Percentiles rank a stretch among this genome's conserved stretches.
Evolutionary conservation across 495 filamentous ascomycete genomes (phyloP).

Genomic region (Friedmanniomyces simplex): DNA sequence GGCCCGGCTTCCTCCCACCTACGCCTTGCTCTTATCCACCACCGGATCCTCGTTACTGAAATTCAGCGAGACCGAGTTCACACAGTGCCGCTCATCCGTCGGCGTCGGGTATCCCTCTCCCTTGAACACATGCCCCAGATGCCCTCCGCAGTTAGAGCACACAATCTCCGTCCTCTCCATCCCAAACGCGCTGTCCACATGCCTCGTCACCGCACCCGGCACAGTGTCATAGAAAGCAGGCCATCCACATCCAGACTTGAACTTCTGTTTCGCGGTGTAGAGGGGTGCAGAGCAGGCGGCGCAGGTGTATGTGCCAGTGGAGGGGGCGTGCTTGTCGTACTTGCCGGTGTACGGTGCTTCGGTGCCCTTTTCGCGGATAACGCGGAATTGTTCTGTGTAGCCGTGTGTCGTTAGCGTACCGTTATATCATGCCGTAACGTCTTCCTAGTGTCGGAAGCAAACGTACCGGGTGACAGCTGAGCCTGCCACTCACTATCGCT

Average conservation of each 20-base stretch:
- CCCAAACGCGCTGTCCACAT: constrained; percentile 64
- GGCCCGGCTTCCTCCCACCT: background rate
- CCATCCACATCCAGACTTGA: constrained; percentile 94
- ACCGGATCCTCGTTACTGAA: constrained; percentile 40
- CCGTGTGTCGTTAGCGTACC: background rate
- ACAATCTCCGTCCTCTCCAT: constrained; percentile 89
- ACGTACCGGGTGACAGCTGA: constrained; percentile 60
- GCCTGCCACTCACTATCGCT: constrained; percentile 79
- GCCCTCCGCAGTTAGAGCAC: constrained; percentile 86
- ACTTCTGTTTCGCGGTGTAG: constrained; percentile 85
- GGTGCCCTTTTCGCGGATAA: constrained; percentile 85
- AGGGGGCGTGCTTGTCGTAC: constrained; percentile 77
- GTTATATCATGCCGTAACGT: background rate
- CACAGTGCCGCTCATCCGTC: constrained; percentile 93
- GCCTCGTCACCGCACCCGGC: constrained; percentile 69
- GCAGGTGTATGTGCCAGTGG: constrained; percentile 68
- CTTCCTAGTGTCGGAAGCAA: too few relatives aligned
- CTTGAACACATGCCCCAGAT: constrained; percentile 96
- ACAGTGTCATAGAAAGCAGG: constrained; percentile 93
- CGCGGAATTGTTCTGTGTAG: constrained; percentile 74
- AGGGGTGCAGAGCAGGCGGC: constrained; percentile 78
- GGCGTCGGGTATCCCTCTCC: constrained; percentile 84
- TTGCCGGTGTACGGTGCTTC: constrained; percentile 68
- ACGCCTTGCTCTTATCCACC: constrained; percentile 5
- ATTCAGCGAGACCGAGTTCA: constrained; percentile 85